Base-by-base conservation (phyloP, 2,329 filamentous ascomycete genomes). In the Cladophialophora yegresii region DNA sequence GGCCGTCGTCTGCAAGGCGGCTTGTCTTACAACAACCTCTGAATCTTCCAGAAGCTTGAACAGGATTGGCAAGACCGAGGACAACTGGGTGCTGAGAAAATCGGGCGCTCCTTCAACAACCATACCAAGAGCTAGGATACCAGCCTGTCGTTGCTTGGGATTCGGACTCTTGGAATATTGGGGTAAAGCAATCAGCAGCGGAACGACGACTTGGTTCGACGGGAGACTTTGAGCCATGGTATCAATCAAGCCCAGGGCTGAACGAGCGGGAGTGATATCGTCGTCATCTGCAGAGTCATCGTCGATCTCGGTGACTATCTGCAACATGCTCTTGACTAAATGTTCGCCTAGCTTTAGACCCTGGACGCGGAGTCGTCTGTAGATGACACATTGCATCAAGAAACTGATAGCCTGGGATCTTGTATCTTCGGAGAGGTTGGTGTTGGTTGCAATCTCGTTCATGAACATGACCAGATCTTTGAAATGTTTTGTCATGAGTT, bases 51-150 rank as follows among this genome's bases (percentile, higher is more conserved):
- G 86, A 8, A 98, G 84, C 73, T 87, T 87, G 63, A 97, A 83
- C 64, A 98, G 87, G 71, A 91, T 84, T 55, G 95, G 95, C 76
- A 98, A 86, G 70, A 98, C 89, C 70, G 89, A 85, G 73, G 89
- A 84, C 67, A 98, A 86, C 79, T 99, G 95, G 22, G 93, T 96
- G 69, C 91, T 92, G 74, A 98, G 92, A 79, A 98, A 99, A 77
- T 99, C 95, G 16, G 95, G 95, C 32, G 95, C 93, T 72, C 95
- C 95, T 82, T 98, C 95, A 59, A 96, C 93, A 72, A 91, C 93
- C 82, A 93, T 96, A 65, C 93, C 93, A 4, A 99, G 85, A 55
- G 93, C 89, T 67, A 98, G 84, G 74, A 98, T 95, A 78, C 91
- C 93, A 61, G 93, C 93, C 78, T 93, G 90, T 65, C 93, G 89